These are phyloP conservation scores for Selenicereus undatus DNA, from an alignment of 148 eudicot species.

Conservation along the genomic window DNA sequence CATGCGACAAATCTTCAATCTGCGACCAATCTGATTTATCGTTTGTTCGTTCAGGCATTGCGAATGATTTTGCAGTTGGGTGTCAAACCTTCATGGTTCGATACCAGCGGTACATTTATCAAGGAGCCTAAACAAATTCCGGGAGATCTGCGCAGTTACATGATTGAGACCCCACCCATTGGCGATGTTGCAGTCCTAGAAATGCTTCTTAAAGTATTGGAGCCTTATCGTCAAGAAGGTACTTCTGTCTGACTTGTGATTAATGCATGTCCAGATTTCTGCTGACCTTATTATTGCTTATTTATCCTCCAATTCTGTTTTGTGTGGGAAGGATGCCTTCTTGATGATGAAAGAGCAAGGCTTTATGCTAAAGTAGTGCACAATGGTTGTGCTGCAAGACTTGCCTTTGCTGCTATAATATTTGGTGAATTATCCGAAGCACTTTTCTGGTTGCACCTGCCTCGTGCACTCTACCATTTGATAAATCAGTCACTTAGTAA, in stretches of 20 bases:
- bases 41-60: slow-evolving; percentile 54
- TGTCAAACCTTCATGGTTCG: slow-evolving; percentile 91
- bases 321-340: slow-evolving; percentile 60
- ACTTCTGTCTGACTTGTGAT: slow-evolving; percentile 15
- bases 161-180: slow-evolving; percentile 61
- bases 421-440: slow-evolving; percentile 95
- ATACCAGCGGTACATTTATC: slow-evolving; percentile 43
- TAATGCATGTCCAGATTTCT: not conserved
- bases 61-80: slow-evolving; percentile 95
- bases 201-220: slow-evolving; percentile 94
- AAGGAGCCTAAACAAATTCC: slow-evolving; percentile 47
- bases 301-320: slow-evolving; percentile 11
- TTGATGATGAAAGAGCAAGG: slow-evolving; percentile 88
- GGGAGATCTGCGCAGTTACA: slow-evolving; percentile 82
- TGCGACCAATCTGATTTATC: not conserved
- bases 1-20: not conserved
- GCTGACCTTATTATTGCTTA: slow-evolving; percentile 4
- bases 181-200: slow-evolving; percentile 95
- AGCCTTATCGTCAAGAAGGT: slow-evolving; percentile 96
- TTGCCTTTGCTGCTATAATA: slow-evolving; percentile 91
- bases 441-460: slow-evolving; percentile 91
- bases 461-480: slow-evolving; percentile 75
- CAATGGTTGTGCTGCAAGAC: slow-evolving; percentile 66
- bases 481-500: slow-evolving; percentile 62
- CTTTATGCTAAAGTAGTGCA: slow-evolving; percentile 65